Evolutionary conservation across 139 green algal species (phyloP), one percentile per base, ranked within the genome.

Genomic region (Auxenochlorella protothecoides): DNA sequence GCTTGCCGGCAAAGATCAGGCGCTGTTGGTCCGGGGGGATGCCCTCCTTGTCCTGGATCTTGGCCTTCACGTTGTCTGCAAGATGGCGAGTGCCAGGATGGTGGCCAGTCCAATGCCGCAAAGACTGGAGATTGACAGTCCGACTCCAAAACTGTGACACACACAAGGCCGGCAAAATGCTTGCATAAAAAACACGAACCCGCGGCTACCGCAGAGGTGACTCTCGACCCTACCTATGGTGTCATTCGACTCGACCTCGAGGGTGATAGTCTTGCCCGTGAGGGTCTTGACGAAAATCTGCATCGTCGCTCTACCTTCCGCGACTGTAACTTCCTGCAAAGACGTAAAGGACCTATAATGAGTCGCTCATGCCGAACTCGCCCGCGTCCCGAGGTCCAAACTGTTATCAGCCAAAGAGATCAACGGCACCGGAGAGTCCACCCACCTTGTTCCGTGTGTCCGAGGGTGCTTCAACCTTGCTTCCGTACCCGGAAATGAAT

Each of bases 1-100:
- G 93, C 88, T 97, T 98, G 81, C 93, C 93, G 5, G 93, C 93
- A 65, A 97, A 98, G 77, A 98, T 98, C 72, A 98, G 86, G 68
- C 93, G 89, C 87, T 98, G 93, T 88, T 97, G 92, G 83, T 98
- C 93, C 63, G 92, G 92, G 51, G 93, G 93, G 72, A 98, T 96
- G 67, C 91, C 87, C 78, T 85, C 84, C 76, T 89, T 86, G 76
- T 88, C 89, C 77, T 95, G 89, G 61, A 94, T 93, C 79, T 95
- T 94, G 62, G 79, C 71, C 87, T 97, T 97, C 63, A 97, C 92
- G 76, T 95, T 96, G 62, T 96, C 88, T 44, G 27, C 27, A 44
- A 1, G 27, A 44, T 44, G 27, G 27, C 27, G 27, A 44, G 75
- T 95, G 27, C 27, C 0, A 44, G 27, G 27, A 44, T 44, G 27